Conservation (phyloP, 257 asterid species). For the Solanum corneliomulleri region DNA sequence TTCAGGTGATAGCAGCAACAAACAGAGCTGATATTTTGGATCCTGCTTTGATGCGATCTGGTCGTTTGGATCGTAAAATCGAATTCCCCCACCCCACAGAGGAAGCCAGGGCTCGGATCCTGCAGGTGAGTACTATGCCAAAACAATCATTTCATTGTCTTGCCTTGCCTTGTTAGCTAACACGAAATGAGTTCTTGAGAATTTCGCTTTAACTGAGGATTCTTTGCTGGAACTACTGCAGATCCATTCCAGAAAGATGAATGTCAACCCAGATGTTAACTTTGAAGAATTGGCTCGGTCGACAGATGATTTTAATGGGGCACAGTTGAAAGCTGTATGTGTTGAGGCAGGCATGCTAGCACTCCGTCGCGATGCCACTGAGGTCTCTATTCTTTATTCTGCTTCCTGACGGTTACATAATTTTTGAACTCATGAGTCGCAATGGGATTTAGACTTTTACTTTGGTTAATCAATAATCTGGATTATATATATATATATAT, state of each 20-base stretch:
- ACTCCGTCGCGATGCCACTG: conserved; percentile 95
- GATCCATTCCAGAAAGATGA: conserved; percentile 98
- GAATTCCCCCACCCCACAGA: conserved; percentile 97
- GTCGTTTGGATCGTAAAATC: conserved; percentile 93
- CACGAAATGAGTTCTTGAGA: not conserved
- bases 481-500: not conserved
- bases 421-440: not conserved
- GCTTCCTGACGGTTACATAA: not conserved
- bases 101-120: conserved; percentile 78
- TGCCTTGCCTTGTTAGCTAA: not conserved
- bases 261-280: conserved; percentile 89
- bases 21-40: conserved; percentile 92
- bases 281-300: conserved; percentile 98
- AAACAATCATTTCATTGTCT: not conserved
- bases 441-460: not conserved
- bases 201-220: not conserved
- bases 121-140: conserved; percentile 36
- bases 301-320: conserved; percentile 95
- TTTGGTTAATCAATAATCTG: not conserved
- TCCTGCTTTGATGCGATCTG: conserved; percentile 94
- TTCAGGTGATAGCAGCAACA: conserved; percentile 92
- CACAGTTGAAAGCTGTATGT: conserved; percentile 93
- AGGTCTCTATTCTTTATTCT: conserved; percentile 32
- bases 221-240: conserved; percentile 5
- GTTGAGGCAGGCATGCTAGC: conserved; percentile 99